A percentile compares a stretch with the other conserved stretches of the same genome.
phyloP scores from a whole-genome alignment of 2,329 filamentous ascomycete species.

The Monosporascus sp. region DNA sequence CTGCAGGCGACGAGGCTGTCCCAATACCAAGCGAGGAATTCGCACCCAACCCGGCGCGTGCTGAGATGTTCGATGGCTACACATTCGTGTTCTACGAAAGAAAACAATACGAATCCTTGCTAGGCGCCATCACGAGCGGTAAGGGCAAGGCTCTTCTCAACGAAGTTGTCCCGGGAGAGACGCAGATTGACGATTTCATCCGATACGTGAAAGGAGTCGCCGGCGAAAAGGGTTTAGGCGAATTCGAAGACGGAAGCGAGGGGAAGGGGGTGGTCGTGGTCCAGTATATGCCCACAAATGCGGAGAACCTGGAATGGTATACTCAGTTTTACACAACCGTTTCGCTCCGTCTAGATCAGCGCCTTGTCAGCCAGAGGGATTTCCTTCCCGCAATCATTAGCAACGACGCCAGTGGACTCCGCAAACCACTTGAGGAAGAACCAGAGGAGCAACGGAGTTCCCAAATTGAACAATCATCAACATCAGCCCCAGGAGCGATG shows the following conservation, averaged over 20 bases:
- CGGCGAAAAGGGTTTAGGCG: conserved; percentile 66
- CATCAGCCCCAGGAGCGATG: conserved; percentile 14
- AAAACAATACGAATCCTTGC: conserved; percentile 69
- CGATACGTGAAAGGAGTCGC: conserved; percentile 70
- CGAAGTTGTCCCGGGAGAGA: conserved; percentile 56
- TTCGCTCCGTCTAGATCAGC: conserved; percentile 69
- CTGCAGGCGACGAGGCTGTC: conserved; percentile 69
- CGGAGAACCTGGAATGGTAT: conserved; percentile 59
- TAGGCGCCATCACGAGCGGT: conserved; percentile 70
- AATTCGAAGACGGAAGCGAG: conserved; percentile 58
- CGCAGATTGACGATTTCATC: conserved; percentile 70
- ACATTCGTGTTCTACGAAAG: conserved; percentile 83
- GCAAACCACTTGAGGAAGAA: conserved; percentile 59
- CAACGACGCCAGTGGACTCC: conserved; percentile 70
- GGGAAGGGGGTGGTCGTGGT: conserved; percentile 75
- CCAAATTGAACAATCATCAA: conserved; percentile 13
- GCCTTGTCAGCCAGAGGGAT: conserved; percentile 82
- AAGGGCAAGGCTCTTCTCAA: conserved; percentile 76
- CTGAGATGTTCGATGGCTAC: conserved; percentile 76
- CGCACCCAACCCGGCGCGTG: conserved; percentile 60
- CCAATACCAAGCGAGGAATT: conserved; percentile 65
- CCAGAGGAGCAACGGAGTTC: conserved; percentile 22
- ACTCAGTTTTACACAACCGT: conserved; percentile 63
- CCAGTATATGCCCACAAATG: conserved; percentile 58
- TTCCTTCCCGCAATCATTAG: conserved; percentile 85